These are phyloP conservation scores for Arabidopsis hybrid DNA, from an alignment of 441 rosid species.

Conservation along the genomic window DNA sequence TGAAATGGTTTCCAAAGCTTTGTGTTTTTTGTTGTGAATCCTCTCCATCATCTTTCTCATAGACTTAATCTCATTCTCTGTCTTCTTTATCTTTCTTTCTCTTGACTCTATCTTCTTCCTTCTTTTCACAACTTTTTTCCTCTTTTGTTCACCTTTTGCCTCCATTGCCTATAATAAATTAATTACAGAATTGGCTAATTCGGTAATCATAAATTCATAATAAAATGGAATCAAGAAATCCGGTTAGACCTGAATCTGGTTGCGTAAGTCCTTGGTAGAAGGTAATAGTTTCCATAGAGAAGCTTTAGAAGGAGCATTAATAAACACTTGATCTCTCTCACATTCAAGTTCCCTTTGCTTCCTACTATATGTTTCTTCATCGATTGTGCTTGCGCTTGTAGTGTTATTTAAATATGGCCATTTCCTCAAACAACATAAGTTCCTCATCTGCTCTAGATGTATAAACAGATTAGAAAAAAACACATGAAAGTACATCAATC, in stretches of 20 bases:
- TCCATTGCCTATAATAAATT: neutral
- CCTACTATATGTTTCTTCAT: neutral
- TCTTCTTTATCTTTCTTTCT: slow-evolving; percentile 29
- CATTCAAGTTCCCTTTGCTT: slow-evolving; percentile 23
- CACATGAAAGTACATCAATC: neutral
- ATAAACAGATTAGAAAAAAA: neutral
- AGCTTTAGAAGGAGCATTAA: slow-evolving; percentile 34
- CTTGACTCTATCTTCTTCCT: slow-evolving; percentile 27
- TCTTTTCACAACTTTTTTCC: neutral
- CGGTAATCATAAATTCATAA: neutral
- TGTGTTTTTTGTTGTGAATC: slow-evolving; percentile 14
- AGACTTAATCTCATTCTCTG: slow-evolving; percentile 33
- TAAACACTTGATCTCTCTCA: slow-evolving; percentile 12
- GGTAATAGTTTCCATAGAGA: slow-evolving; percentile 37
- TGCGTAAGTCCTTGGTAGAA: slow-evolving; percentile 33
- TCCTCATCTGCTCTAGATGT: slow-evolving; percentile 1
- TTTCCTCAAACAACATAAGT: neutral
- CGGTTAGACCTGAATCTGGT: slow-evolving; percentile 15
- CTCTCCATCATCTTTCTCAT: slow-evolving; percentile 18
- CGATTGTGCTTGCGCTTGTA: neutral
- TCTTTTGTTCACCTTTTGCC: slow-evolving; percentile 20
- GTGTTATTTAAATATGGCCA: slow-evolving; percentile 7
- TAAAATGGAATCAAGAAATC: neutral
- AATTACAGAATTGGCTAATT: neutral
- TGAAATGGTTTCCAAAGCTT: slow-evolving; percentile 24